Evolutionary conservation across 208 protist species (phyloP), one percentile per base, ranked within the genome.

Genomic region (Leishmania guyanensis): DNA sequence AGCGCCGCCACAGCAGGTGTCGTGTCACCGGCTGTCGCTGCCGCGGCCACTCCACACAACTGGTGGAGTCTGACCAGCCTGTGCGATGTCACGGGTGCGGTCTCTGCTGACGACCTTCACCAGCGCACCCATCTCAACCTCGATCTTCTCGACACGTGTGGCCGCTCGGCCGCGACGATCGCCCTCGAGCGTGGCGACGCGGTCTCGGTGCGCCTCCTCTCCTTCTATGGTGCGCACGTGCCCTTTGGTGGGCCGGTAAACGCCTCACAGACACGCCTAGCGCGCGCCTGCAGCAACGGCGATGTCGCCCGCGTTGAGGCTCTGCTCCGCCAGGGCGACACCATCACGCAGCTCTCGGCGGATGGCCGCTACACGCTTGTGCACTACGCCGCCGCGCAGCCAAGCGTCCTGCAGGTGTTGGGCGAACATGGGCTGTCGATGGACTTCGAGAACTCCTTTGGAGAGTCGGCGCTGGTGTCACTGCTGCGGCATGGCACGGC

Each of bases 321-420:
- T 33, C 80, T 97, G 29, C 87, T 97, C 51, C 83, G 90, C 65
- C 85, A 88, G 3, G 93, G 93, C 6, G 93, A 93, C 69, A 39
- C 76, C 16, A 75, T 93, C 43, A 77, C 79, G 50, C 80, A 89
- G 73, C 79, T 97, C 33, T 96, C 92, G 16, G 51, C 83, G 4
- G 93, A 97, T 69, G 94, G 94, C 3, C 91, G 90, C 29, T 97
- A 97, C 85, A 96, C 94, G 12, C 88, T 97, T 10, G 88, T 97
- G 16, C 94, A 97, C 85, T 96, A 96, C 86, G 90, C 92, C 29
- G 92, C 86, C 0, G 92, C 80, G 0, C 92, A 95, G n/a, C 91
- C 92, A 6, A 78, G 65, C 39, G 82, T 85, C 62, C 77, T 85
- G 77, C 68, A 70, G 26, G 78, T 85, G 33, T 62, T 94, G 58